Conservation (phyloP, 345 rosid genomes). For the Lumnitzera littorea region DNA sequence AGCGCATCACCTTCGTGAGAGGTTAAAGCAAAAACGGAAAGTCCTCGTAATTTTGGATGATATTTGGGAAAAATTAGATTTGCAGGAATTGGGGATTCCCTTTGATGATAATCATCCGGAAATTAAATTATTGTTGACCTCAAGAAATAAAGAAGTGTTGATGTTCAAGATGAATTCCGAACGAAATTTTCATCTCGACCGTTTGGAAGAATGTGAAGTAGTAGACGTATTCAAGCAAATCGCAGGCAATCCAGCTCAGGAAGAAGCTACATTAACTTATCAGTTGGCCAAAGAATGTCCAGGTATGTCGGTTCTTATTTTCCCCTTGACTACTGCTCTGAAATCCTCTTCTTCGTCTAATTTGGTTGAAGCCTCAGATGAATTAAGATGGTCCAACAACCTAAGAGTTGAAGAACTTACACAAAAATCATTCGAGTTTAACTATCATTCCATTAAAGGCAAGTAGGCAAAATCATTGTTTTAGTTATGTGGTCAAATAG, state of each 20-base stretch:
- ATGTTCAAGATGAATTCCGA: no score
- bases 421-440: not conserved
- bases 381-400: not conserved
- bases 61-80: no score
- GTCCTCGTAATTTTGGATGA: no score
- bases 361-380: not conserved
- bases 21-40: no score
- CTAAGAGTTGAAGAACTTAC: not conserved
- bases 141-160: no score
- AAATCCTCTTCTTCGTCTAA: rapidly evolving
- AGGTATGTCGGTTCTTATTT: slow-evolving; percentile 19
- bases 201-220: slow-evolving; percentile 12
- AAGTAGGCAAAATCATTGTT: not conserved
- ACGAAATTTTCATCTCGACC: slow-evolving; percentile 1
- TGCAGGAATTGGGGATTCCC: no score
- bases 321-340: not conserved
- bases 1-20: no score
- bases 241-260: not conserved
- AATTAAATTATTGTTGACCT: no score
- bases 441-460: no score
- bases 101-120: no score
- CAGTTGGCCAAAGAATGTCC: slow-evolving; percentile 7
- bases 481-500: slow-evolving; percentile 13
- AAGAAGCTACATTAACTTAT: not conserved
- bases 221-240: slow-evolving; percentile 15